Evolutionary conservation across 2,329 filamentous ascomycete genomes (phyloP).

Genomic region (Sphaerulina populicola): DNA sequence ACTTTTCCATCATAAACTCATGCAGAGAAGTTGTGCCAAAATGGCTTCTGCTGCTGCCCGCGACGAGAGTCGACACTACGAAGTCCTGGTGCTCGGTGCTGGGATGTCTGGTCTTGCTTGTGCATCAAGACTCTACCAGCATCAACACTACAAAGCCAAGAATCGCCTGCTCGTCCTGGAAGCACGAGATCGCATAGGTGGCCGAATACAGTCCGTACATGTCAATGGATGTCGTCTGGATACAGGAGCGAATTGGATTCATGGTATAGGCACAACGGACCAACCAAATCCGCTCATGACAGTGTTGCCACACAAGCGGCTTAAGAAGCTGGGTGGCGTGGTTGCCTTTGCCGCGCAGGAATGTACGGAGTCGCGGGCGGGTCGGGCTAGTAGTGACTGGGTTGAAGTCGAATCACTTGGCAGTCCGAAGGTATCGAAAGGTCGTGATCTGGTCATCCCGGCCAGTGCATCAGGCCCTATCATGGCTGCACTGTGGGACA

Average conservation of each 20-base stretch:
- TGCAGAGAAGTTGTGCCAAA: conserved; percentile 1
- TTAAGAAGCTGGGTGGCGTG: conserved; percentile 12
- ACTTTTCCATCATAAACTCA: background rate
- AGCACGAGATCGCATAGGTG: conserved; percentile 22
- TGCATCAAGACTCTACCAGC: conserved; percentile 19
- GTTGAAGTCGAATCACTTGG: background rate
- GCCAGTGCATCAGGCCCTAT: conserved; percentile 9
- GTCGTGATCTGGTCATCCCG: conserved; percentile 17
- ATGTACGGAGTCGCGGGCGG: background rate
- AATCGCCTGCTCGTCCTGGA: conserved; percentile 21
- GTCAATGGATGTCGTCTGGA: conserved; percentile 22
- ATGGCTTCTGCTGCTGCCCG: conserved; percentile 2
- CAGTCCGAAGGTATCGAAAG: background rate
- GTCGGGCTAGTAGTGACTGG: background rate
- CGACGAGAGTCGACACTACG: background rate
- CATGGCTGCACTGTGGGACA: conserved; percentile 17
- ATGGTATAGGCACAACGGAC: conserved; percentile 21
- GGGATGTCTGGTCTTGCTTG: conserved; percentile 23
- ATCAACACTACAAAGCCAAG: conserved; percentile 8
- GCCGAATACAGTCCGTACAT: conserved; percentile 20
- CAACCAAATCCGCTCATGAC: conserved; percentile 23
- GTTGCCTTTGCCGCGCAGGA: conserved; percentile 16
- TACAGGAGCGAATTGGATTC: conserved; percentile 27
- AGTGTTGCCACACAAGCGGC: conserved; percentile 20
- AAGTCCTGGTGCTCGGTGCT: conserved; percentile 21